phyloP scores from a whole-genome alignment of 2,329 filamentous ascomycete species.

The Sclerotinia trifoliorum region DNA sequence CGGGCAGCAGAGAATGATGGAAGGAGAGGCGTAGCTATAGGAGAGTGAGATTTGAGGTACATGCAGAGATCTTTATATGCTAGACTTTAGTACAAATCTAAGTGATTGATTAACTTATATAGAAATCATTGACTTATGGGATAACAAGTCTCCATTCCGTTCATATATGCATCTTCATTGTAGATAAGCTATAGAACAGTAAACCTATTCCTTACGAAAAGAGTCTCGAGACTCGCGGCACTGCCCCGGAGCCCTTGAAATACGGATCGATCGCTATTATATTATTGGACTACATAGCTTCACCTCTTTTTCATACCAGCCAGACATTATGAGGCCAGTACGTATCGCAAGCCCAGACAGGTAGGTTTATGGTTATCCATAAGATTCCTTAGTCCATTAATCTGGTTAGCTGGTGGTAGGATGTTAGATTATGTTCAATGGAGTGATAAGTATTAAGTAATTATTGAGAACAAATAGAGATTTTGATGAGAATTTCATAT shows the following conservation, averaged over 20 bases:
- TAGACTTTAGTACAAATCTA: too few species aligned
- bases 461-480: not conserved
- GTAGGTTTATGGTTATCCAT: too few species aligned
- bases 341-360: not conserved
- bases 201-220: not conserved
- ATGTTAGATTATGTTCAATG: too few species aligned
- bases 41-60: not conserved
- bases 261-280: too few species aligned
- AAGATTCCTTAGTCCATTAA: too few species aligned
- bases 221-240: not conserved
- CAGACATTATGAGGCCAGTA: not conserved
- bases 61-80: too few species aligned
- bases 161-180: not conserved
- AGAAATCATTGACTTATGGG: too few species aligned
- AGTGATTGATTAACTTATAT: too few species aligned
- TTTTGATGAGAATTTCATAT: not conserved
- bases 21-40: not conserved
- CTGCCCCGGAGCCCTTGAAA: not conserved
- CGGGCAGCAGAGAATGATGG: not conserved
- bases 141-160: not conserved
- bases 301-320: not conserved
- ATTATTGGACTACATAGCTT: not conserved
- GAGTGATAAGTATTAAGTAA: too few species aligned
- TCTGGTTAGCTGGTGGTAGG: too few species aligned
- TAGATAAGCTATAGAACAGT: not conserved